Base-by-base conservation (phyloP, 805 yeast species). In the Saccharomycopsis amapae region DNA sequence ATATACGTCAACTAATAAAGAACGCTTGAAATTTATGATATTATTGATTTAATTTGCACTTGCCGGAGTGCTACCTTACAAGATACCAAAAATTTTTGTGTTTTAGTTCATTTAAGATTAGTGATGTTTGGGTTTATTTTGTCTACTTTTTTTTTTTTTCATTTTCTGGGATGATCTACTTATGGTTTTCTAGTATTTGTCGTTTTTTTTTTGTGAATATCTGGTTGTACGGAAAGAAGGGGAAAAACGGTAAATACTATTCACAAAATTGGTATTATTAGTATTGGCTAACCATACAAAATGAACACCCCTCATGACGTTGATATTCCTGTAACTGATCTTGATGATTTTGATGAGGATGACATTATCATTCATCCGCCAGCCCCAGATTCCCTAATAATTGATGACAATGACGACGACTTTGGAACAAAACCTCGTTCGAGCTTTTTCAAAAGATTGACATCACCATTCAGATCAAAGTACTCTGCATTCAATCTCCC, bases 311-410 rank as follows among this genome's bases (percentile, higher is more conserved):
- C 19, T 13, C 22, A 40, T 52, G 61, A 57, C 1, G 73, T 69
- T 5, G 85, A 78, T 50, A 57, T 74, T 2, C 84, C 83, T 0
- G 65, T 78, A 3, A 73, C 79, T 0, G 70, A 78, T 54, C 60
- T 78, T 7, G 53, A 50, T 45, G 82, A 78, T 53, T 63, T 53
- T 1, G 59, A 51, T 3, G 69, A 68, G 2, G 66, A 66, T 18
- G 67, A 64, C 23, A 45, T 61, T 7, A 50, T 58, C 34, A 30
- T 44, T 17, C 34, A 44, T 30, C 28, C 26, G 2, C 45, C 46
- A 6, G n/a, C n/a, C 58, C 62, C 12, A 57, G 53, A 9, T 55
- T 54, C 13, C 57, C 57, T 28, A 59, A 51, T 2, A 44, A 33
- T 18, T 12, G 32, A 32, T 41, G 46, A 25, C 18, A 35, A 22